Conservation (phyloP, 345 rosid genomes). For the Aquilaria sinensis region DNA sequence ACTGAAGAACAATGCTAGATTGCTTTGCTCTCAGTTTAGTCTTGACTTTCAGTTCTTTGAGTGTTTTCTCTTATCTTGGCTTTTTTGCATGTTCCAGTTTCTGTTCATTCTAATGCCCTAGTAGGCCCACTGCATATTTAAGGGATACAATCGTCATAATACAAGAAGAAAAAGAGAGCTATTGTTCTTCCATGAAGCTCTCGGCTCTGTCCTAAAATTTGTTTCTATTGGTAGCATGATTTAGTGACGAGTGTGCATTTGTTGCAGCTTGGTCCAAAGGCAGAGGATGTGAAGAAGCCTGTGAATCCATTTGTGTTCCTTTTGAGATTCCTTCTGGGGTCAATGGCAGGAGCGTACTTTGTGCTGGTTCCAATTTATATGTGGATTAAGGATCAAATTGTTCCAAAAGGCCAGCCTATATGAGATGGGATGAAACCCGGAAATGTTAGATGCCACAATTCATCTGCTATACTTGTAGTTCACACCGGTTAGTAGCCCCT, state of each 20-base stretch:
- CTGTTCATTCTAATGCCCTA: too few species aligned
- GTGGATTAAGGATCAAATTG: slow-evolving; percentile 94
- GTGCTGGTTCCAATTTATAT: slow-evolving; percentile 85
- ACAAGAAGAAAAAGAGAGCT: neutral
- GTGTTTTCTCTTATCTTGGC: too few species aligned
- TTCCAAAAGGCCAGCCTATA: slow-evolving; percentile 82
- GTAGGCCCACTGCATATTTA: too few species aligned
- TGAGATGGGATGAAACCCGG: slow-evolving; percentile 15
- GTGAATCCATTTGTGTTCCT: slow-evolving; percentile 64
- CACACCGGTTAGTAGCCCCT: neutral
- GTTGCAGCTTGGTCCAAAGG: slow-evolving; percentile 85
- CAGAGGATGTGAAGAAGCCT: slow-evolving; percentile 75
- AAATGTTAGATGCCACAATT: neutral
- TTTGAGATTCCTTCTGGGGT: slow-evolving; percentile 63
- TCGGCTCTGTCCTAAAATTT: too few species aligned
- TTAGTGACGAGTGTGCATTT: neutral
- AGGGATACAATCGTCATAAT: too few species aligned
- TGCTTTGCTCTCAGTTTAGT: too few species aligned
- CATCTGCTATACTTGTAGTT: neutral
- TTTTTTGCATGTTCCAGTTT: too few species aligned
- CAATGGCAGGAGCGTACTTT: slow-evolving; percentile 67
- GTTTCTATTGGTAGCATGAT: neutral
- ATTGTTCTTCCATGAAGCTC: neutral
- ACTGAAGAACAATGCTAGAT: too few species aligned
- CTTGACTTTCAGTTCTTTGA: too few species aligned